A percentile compares a stretch with the other conserved stretches of the same genome.
Evolutionary conservation across 805 yeast species (phyloP).

Genomic region (Teunomyces kruisii): DNA sequence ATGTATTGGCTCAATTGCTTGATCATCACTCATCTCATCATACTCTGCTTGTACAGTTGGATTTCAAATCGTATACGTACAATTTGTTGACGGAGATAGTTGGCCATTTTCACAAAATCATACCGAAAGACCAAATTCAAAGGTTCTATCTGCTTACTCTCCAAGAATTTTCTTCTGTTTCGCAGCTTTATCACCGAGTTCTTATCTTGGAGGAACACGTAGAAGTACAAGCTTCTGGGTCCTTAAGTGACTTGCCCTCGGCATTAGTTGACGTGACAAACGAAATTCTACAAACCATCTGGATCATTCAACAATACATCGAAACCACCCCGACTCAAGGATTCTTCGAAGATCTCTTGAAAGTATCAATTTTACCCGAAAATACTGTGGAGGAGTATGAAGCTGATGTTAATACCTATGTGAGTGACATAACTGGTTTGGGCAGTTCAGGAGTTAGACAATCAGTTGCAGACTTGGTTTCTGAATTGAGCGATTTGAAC

Average conservation of each 20-base stretch:
- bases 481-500: conserved; percentile 47
- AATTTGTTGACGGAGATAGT: conserved; percentile 22
- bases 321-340: conserved; percentile 14
- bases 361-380: conserved; percentile 41
- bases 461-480: conserved; percentile 55
- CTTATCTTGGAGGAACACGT: neutral
- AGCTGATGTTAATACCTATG: conserved; percentile 65
- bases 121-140: conserved; percentile 17
- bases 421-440: conserved; percentile 73
- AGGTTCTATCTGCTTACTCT: conserved; percentile 12
- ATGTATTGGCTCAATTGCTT: conserved; percentile 18
- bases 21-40: conserved; percentile 3
- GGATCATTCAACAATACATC: conserved; percentile 27
- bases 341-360: conserved; percentile 28
- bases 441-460: conserved; percentile 55
- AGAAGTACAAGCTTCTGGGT: neutral
- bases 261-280: conserved; percentile 21
- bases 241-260: conserved; percentile 23
- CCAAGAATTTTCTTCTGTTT: conserved; percentile 11
- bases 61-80: conserved; percentile 28
- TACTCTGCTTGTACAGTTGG: conserved; percentile 14
- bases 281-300: conserved; percentile 33
- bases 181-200: neutral
- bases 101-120: conserved; percentile 27
- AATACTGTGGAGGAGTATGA: conserved; percentile 49